A percentile compares a stretch with the other conserved stretches of the same genome.
Conservation (phyloP, 257 asterid genomes). For the Nyctanthes arbortristis region DNA sequence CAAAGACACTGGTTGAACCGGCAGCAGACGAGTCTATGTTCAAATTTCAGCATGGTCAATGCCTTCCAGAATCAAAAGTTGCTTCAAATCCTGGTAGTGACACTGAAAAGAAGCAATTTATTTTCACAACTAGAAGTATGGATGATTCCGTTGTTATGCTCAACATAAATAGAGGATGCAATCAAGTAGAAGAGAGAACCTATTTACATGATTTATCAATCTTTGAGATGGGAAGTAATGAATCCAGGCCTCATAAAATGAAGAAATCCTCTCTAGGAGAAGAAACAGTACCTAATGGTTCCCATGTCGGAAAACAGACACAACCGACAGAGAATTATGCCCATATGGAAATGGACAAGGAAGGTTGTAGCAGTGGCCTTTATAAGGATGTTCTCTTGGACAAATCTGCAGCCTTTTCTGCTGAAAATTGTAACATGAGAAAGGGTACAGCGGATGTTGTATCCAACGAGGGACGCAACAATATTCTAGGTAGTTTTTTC, state of each 20-base stretch:
- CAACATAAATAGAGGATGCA: constrained; percentile 22
- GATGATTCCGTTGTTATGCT: constrained; percentile 37
- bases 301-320: constrained; percentile 7
- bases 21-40: constrained; percentile 23
- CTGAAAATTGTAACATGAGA: background rate
- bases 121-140: background rate
- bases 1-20: constrained; percentile 15
- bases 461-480: constrained; percentile 21
- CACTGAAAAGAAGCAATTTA: background rate
- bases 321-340: background rate
- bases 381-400: background rate
- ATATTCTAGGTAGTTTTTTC: background rate
- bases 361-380: background rate
- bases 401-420: background rate
- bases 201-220: constrained; percentile 35
- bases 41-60: constrained; percentile 12
- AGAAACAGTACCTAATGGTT: background rate
- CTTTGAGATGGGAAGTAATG: constrained; percentile 43
- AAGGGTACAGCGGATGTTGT: constrained; percentile 10
- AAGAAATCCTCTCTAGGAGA: background rate
- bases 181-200: constrained; percentile 31
- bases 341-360: background rate
- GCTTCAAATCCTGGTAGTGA: background rate
- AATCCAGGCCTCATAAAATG: constrained; percentile 1
- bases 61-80: constrained; percentile 9